Base-by-base conservation (phyloP, 2,329 filamentous ascomycete genomes). In the Penicillium polonicum region DNA sequence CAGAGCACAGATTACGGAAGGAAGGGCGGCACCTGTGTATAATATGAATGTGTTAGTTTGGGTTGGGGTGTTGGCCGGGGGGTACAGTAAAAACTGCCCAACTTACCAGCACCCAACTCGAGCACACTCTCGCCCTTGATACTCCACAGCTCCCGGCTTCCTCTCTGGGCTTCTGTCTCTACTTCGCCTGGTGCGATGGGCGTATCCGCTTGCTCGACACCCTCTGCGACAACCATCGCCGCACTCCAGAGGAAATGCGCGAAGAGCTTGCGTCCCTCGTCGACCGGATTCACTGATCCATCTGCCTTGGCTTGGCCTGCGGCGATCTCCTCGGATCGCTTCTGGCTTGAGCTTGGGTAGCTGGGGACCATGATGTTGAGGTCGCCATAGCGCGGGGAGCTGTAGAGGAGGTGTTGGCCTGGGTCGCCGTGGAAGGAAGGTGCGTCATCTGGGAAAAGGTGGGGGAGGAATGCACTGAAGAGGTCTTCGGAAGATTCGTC, bases 241-340 rank as follows among this genome's bases (percentile, higher is more conserved):
- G 83, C 79, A 67, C 84, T 85, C 83, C 83, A 86, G 27, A 86
- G 66, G 63, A 85, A 82, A 70, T 86, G 83, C 35, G 82, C 82
- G 72, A 84, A 85, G 36, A 85, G 78, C 49, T 72, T 73, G 51
- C 83, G 64, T 41, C 80, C 78, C 51, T 79, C 76, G 53, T 85
- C 80, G 4, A 71, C 65, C 10, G 62, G 31, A 33, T 66, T 68
- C 12, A 48, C 48, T 12, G 48, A 17, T 3, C 44, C 58, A 13
- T 64, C 59, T 29, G 49, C 8, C 23, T 56, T 52, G 17, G 49
- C 35, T 31, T 56, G 42, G 7, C 58, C 65, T 9, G 59, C 59
- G 4, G 51, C 62, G 13, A 53, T 51, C 45, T 65, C 65, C 12
- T 67, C 61, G 7, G 51, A 48, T 15, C 59, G 61, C 17, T 65